Evolutionary conservation across 768 basidiomycete genomes (phyloP).

Genomic region (Rickenella mellea): DNA sequence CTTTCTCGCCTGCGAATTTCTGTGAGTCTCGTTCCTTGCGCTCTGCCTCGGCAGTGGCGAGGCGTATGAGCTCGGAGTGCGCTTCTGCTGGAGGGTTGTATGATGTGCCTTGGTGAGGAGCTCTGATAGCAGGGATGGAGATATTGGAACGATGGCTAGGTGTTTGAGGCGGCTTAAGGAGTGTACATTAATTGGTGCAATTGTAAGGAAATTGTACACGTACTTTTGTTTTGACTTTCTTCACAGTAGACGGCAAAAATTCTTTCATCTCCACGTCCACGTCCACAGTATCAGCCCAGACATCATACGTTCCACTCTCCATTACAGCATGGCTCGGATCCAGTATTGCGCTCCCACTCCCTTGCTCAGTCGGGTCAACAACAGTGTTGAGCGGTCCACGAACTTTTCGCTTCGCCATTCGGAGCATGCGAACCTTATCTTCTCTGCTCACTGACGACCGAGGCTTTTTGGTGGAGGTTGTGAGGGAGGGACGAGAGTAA

Average conservation of each 20-base stretch:
- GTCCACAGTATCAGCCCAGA: constrained; percentile 42
- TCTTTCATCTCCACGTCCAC: constrained; percentile 23
- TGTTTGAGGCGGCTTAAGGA: constrained; percentile 37
- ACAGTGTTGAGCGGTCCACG: constrained; percentile 67
- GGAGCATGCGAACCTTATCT: constrained; percentile 67
- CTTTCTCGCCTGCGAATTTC: constrained; percentile 42
- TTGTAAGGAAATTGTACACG: too few relatives aligned
- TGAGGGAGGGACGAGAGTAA: constrained; percentile 39
- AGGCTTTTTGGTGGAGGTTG: constrained; percentile 31
- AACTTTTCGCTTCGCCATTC: constrained; percentile 64
- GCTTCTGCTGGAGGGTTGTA: constrained; percentile 79
- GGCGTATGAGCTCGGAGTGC: constrained; percentile 59
- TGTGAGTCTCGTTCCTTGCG: constrained; percentile 43
- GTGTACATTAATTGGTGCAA: too few relatives aligned
- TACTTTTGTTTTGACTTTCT: constrained; percentile 46
- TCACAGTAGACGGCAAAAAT: constrained; percentile 16
- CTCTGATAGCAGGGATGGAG: constrained; percentile 50
- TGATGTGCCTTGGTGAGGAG: constrained; percentile 77
- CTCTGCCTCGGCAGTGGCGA: constrained; percentile 61
- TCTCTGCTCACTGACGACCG: constrained; percentile 37
- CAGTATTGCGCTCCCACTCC: constrained; percentile 52
- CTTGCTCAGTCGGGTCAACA: constrained; percentile 58
- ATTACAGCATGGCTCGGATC: constrained; percentile 64
- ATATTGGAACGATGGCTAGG: constrained; percentile 42
- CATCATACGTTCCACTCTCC: constrained; percentile 55